phyloP scores from a whole-genome alignment of 768 basidiomycete genomes.

The Pisolithus orientalis region DNA sequence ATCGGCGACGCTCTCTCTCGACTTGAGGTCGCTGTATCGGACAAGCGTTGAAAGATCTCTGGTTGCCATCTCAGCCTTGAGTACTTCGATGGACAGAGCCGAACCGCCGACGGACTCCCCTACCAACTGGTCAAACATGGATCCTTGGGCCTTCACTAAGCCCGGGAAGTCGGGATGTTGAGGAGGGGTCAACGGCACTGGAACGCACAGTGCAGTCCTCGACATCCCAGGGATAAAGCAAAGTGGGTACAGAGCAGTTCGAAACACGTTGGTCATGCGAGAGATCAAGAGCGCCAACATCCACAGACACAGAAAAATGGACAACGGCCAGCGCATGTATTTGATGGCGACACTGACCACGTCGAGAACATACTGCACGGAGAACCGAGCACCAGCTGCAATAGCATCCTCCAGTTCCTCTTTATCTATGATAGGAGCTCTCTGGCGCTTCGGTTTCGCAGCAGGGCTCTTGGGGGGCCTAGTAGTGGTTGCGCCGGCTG shows the following conservation, averaged over 20 bases:
- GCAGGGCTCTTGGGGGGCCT: slow-evolving; percentile 14
- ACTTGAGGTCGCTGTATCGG: slow-evolving; percentile 53
- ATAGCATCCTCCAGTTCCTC: slow-evolving; percentile 18
- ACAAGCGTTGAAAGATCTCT: slow-evolving; percentile 60
- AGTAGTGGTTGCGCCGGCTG: slow-evolving; percentile 10
- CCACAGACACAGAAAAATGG: slow-evolving; percentile 45
- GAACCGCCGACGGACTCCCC: slow-evolving; percentile 55
- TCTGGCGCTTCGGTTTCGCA: slow-evolving; percentile 23
- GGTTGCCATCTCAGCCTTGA: slow-evolving; percentile 75
- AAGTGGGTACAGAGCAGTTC: slow-evolving; percentile 46
- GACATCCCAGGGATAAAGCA: slow-evolving; percentile 60
- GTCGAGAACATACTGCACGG: slow-evolving; percentile 39
- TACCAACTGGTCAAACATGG: slow-evolving; percentile 57
- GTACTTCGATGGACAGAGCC: slow-evolving; percentile 57
- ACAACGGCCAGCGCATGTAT: slow-evolving; percentile 51
- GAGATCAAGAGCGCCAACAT: slow-evolving; percentile 41
- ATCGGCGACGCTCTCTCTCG: slow-evolving; percentile 51
- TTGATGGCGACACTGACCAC: slow-evolving; percentile 41
- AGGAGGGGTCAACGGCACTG: slow-evolving; percentile 18
- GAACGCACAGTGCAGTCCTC: slow-evolving; percentile 37
- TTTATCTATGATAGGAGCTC: slow-evolving; percentile 21
- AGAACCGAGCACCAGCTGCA: slow-evolving; percentile 19
- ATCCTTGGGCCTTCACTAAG: slow-evolving; percentile 53
- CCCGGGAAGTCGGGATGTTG: slow-evolving; percentile 54
- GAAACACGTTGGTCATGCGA: slow-evolving; percentile 37